These are phyloP conservation scores for Euphorbia pulcherrima DNA, from an alignment of 345 rosid genomes.

Conservation along the genomic window DNA sequence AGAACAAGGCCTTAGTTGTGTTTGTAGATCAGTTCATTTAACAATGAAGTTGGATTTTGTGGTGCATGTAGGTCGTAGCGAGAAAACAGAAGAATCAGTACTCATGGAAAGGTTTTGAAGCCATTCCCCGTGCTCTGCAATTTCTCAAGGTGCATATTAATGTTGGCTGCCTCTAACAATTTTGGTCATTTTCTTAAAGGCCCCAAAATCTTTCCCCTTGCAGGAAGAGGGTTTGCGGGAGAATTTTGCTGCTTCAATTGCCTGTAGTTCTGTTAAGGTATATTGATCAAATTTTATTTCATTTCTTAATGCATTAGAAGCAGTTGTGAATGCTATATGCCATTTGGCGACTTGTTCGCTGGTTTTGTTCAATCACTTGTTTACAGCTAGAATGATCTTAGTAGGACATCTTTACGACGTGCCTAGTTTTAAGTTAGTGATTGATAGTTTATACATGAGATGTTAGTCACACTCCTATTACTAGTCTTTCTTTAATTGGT, in stretches of 20 bases:
- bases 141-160: constrained; percentile 42
- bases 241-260: constrained; percentile 39
- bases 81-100: constrained; percentile 73
- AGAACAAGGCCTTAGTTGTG: too few species aligned
- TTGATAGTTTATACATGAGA: background rate
- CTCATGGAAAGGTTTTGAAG: constrained; percentile 70
- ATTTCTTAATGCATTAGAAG: background rate
- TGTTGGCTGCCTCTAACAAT: background rate
- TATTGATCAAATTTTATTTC: background rate
- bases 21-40: background rate
- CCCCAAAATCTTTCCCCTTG: constrained; percentile 9
- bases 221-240: constrained; percentile 60
- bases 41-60: background rate
- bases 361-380: background rate
- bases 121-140: constrained; percentile 55
- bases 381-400: background rate
- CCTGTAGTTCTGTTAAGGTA: constrained; percentile 42
- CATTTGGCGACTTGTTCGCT: background rate
- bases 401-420: background rate
- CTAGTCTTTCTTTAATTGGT: background rate
- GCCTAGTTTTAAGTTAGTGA: background rate
- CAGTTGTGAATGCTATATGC: background rate
- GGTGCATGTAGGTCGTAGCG: constrained; percentile 50
- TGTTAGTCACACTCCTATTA: background rate
- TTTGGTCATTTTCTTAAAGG: background rate